phyloP scores from a whole-genome alignment of 2,329 filamentous ascomycete genomes.

The Ilyonectria robusta region DNA sequence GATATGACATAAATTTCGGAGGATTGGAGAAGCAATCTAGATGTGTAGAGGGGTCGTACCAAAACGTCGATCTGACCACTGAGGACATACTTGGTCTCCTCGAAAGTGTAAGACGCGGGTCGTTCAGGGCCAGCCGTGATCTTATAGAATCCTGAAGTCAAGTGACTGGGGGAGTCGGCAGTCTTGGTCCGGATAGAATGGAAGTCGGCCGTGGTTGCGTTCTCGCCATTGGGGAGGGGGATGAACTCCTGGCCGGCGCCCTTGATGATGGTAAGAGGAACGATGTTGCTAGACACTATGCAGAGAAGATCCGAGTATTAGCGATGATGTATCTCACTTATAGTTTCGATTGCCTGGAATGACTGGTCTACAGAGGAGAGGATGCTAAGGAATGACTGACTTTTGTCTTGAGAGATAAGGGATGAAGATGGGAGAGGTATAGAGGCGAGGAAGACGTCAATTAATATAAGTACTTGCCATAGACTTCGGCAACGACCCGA shows the following conservation, averaged over 20 bases:
- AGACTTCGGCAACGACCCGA: not conserved
- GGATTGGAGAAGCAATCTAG: not conserved
- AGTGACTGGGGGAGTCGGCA: constrained; percentile 38
- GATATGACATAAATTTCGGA: not conserved
- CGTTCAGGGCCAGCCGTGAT: constrained; percentile 40
- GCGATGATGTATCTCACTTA: not conserved
- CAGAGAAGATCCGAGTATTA: not conserved
- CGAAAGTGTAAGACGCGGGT: constrained; percentile 42
- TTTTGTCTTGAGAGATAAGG: constrained; percentile 10
- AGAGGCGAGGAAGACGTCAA: not conserved
- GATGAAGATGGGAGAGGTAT: not conserved
- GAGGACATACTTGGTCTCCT: constrained; percentile 46
- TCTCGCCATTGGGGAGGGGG: constrained; percentile 41
- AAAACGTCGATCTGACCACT: constrained; percentile 44
- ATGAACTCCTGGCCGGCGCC: constrained; percentile 45
- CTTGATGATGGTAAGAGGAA: constrained; percentile 46
- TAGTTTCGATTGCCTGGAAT: not conserved
- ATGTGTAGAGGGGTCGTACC: constrained; percentile 21
- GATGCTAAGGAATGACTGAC: not conserved
- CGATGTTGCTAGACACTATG: constrained; percentile 39
- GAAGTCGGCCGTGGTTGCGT: constrained; percentile 45
- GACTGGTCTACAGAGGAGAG: not conserved
- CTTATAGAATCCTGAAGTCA: constrained; percentile 46
- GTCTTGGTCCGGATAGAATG: constrained; percentile 46
- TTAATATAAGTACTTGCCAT: constrained; percentile 7